Base-by-base conservation (phyloP, 371 early-diverging fungal genomes). In the Apophysomyces variabilis region DNA sequence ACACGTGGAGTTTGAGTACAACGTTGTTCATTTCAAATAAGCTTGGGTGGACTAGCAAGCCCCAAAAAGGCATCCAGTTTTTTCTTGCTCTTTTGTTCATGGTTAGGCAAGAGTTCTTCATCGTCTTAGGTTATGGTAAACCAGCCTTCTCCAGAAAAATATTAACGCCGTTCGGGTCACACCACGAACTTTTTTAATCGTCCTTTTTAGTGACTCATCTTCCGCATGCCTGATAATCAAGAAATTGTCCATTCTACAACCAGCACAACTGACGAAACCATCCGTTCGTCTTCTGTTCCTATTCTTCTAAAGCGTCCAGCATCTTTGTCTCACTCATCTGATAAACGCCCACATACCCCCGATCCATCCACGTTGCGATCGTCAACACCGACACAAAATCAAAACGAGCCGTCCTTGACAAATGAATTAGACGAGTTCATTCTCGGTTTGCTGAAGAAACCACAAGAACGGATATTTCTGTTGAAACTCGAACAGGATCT, bases 401-500 rank as follows among this genome's bases (percentile, higher is more conserved):
- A 58, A 14, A 45, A 64, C 60, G 58, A 12, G 44, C 38, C 38
- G 21, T 41, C 50, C 13, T 41, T 26, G 32, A 54, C 71, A 13
- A 60, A 73, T 54, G 78, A 74, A 36, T 77, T 87, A 7, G 90
- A 91, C 71, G 76, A 80, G 35, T 87, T 91, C 58, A 77, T 92
- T 21, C 62, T 90, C n/a, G 83, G 80, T 47, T 83, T 90, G n/a
- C 70, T 92, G n/a, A 86, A 83, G 61, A 89, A 85, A 58, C 89
- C 85, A 36, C 85, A 86, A 61, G 90, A 93, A 61, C 79, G 92
- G 56, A 66, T 89, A 54, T 91, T 92, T 69, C 65, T 92, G 62
- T 78, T 93, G n/a, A 90, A 89, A 74, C 66, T 90, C 47, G 92
- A 92, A 70, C 72, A 85, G 60, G 90, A 91, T 62, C 73, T 92